Base-by-base conservation (phyloP, 495 filamentous ascomycete genomes). In the Physcia stellaris region DNA sequence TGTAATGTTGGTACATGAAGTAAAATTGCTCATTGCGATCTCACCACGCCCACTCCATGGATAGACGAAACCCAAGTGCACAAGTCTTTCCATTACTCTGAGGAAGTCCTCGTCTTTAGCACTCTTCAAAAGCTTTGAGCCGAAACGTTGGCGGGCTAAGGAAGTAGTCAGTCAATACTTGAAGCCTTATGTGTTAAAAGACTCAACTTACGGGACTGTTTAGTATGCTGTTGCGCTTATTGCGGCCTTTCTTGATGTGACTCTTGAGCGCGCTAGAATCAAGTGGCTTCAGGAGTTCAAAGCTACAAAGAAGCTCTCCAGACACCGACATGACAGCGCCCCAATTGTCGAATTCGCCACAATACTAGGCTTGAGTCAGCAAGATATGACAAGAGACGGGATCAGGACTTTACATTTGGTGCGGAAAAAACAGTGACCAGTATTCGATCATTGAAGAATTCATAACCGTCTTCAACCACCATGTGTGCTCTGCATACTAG, bases 291-390 rank as follows among this genome's bases (percentile, higher is more conserved):
- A 99, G 66, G 15, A 96, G 63, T 60, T 99, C 90, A 58, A 99
- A 99, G 57, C 86, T 94, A 61, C 90, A 99, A 5, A 99, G 71
- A 29, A 99, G 64, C 57, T 95, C 88, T 9, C 72, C 73, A 1
- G 85, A 93, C 11, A 99, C 90, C 7, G 87, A 93, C 90, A 99
- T 99, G 42, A 96, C 86, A 31, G 90, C 90, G 12, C 90, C 90
- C 85, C 90, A 96, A 40, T 99, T 99, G 55, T 99, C 90, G 51
- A 99, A 99, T 60, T 99, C 90, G 45, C 90, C 90, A 52, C 90
- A 99, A 54, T 99, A 99, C 86, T 94, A 49, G 7, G 40, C 15
- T 33, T 16, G 33, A 46, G 50, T 60, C 24, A 54, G 55, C 21
- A 41, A 26, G 22, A 6, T 37, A 18, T 32, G 9, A 34, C 7